phyloP scores from a whole-genome alignment of 176 grass and related monocot genomes.

The Panicum miliaceum region DNA sequence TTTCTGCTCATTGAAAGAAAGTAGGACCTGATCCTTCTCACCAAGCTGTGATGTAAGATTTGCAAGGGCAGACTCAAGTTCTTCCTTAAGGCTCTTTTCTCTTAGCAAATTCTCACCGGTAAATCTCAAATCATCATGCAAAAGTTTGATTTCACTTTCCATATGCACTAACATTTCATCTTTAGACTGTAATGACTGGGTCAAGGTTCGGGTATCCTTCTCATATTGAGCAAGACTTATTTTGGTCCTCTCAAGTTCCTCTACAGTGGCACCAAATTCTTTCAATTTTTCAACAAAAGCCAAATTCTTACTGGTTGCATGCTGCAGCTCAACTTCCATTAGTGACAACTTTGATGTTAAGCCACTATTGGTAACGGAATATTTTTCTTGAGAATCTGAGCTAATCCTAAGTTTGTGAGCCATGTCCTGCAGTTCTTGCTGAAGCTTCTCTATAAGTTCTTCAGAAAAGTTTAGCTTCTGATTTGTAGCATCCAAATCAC shows the following conservation, averaged over 20 bases:
- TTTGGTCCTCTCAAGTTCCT: slow-evolving; percentile 73
- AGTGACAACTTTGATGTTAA: slow-evolving; percentile 71
- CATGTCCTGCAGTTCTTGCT: slow-evolving; percentile 73
- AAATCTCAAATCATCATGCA: slow-evolving; percentile 51
- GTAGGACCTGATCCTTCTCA: slow-evolving; percentile 69
- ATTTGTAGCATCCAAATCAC: slow-evolving; percentile 60
- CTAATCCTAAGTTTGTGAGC: slow-evolving; percentile 61
- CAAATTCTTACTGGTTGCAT: slow-evolving; percentile 49
- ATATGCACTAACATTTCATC: slow-evolving; percentile 58
- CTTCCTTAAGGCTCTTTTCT: slow-evolving; percentile 65
- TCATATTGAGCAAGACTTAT: slow-evolving; percentile 56
- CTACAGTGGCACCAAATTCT: slow-evolving; percentile 47
- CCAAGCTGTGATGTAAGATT: slow-evolving; percentile 69
- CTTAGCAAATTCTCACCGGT: slow-evolving; percentile 47
- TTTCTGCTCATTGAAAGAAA: slow-evolving; percentile 78
- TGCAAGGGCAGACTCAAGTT: slow-evolving; percentile 67
- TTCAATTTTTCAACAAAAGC: slow-evolving; percentile 56
- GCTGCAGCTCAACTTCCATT: slow-evolving; percentile 75
- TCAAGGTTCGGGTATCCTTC: slow-evolving; percentile 53
- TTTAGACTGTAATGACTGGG: slow-evolving; percentile 65
- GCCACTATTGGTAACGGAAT: slow-evolving; percentile 52
- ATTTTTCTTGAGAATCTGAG: slow-evolving; percentile 73
- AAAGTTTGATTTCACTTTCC: slow-evolving; percentile 73
- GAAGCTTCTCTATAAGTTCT: slow-evolving; percentile 62
- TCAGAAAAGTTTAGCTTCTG: slow-evolving; percentile 66